phyloP scores from a whole-genome alignment of 208 protist genomes.

The Zelonia costaricensis region DNA sequence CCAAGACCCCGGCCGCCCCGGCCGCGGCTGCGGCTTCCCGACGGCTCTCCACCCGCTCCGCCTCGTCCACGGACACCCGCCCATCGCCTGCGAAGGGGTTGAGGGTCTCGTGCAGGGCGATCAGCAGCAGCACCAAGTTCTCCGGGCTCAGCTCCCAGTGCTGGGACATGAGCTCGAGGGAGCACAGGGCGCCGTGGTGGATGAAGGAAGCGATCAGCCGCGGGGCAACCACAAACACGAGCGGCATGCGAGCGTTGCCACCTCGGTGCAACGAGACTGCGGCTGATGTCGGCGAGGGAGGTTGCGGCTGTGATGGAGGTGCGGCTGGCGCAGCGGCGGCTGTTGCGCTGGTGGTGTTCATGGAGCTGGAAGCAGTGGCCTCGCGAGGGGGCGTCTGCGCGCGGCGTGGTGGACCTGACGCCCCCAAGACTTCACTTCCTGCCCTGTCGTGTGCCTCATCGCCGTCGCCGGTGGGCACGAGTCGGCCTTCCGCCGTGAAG shows the following conservation, averaged over 20 bases:
- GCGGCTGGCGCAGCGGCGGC: neutral
- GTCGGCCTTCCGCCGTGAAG: neutral
- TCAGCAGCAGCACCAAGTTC: constrained; percentile 53
- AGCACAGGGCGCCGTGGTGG: constrained; percentile 82
- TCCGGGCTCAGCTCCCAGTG: constrained; percentile 57
- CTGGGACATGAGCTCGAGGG: constrained; percentile 86
- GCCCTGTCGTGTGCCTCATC: too few relatives aligned
- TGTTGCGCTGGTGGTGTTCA: neutral
- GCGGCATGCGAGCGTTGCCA: constrained; percentile 50
- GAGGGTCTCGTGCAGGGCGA: constrained; percentile 66
- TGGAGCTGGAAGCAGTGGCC: too few relatives aligned
- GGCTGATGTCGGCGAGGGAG: neutral
- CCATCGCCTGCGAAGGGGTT: constrained; percentile 65
- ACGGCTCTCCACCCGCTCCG: constrained; percentile 16
- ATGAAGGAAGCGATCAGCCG: constrained; percentile 80
- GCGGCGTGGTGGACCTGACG: too few relatives aligned
- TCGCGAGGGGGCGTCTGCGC: too few relatives aligned
- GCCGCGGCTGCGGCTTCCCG: constrained; percentile 15
- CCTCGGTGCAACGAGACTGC: neutral
- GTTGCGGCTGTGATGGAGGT: neutral
- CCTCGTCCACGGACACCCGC: constrained; percentile 51
- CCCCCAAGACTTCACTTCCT: too few relatives aligned
- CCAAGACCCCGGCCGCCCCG: too few relatives aligned
- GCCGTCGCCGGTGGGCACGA: neutral
- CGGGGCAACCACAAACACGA: constrained; percentile 78